Percentiles rank a stretch among this genome's conserved stretches.
Conservation (phyloP, 2,329 filamentous ascomycete species). For the Escovopsis sp. region DNA sequence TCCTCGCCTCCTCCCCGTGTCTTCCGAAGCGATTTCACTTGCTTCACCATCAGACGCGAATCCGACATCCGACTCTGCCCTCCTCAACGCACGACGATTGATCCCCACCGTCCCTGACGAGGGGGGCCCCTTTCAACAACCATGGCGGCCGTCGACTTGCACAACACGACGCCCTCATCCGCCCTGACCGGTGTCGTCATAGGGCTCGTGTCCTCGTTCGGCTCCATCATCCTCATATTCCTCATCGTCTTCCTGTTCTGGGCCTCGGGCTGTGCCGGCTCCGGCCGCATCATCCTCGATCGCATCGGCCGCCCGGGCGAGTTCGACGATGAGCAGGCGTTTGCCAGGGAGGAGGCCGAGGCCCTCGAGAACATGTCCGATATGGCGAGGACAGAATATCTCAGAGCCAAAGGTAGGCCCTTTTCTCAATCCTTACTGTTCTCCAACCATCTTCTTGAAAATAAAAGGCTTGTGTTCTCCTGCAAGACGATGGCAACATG, state of each 20-base stretch:
- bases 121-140: slow-evolving; percentile 5
- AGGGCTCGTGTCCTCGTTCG: slow-evolving; percentile 85
- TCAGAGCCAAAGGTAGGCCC: slow-evolving; percentile 76
- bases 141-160: slow-evolving; percentile 12
- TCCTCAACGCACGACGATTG: neutral
- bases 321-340: slow-evolving; percentile 95
- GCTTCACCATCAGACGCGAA: too few species aligned
- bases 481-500: too few species aligned
- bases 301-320: slow-evolving; percentile 86
- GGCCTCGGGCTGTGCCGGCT: slow-evolving; percentile 53
- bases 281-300: slow-evolving; percentile 84
- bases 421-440: neutral
- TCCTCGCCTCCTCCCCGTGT: too few species aligned
- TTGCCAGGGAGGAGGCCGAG: slow-evolving; percentile 84
- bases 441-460: slow-evolving; percentile 2
- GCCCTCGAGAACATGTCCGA: slow-evolving; percentile 94
- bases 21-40: too few species aligned
- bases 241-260: slow-evolving; percentile 85
- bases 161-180: slow-evolving; percentile 22
- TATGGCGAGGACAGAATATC: slow-evolving; percentile 73
- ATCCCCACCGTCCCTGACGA: too few species aligned
- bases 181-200: slow-evolving; percentile 72
- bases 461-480: too few species aligned
- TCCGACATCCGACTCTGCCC: slow-evolving; percentile 1
- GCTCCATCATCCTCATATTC: slow-evolving; percentile 73